Conservation (phyloP, 495 filamentous ascomycete genomes). For the Chaetomidium leptoderma region DNA sequence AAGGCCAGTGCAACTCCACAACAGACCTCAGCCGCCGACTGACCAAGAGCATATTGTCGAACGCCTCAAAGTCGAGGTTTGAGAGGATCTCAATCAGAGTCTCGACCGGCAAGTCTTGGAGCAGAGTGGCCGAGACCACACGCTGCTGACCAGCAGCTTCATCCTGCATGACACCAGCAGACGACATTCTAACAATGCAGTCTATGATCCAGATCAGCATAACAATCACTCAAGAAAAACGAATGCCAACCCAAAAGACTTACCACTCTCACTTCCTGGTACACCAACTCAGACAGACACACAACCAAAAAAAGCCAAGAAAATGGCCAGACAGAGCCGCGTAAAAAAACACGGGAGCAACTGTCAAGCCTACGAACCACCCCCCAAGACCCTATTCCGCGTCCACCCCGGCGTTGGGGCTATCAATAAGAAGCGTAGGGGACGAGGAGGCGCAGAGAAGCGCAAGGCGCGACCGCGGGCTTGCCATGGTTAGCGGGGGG, state of each 20-base stretch:
- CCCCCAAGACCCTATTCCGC: constrained; percentile 14
- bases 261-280: no score
- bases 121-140: neutral
- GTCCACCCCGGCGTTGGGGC: constrained; percentile 72
- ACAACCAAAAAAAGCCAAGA: no score
- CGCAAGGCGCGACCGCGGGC: no score
- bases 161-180: neutral
- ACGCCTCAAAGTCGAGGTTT: constrained; percentile 25
- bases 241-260: no score
- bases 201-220: no score
- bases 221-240: no score
- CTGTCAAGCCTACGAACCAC: neutral
- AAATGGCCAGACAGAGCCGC: neutral
- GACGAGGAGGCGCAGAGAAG: constrained; percentile 28
- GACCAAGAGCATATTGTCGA: constrained; percentile 23
- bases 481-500: no score
- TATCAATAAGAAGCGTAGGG: constrained; percentile 41
- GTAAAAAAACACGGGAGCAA: neutral
- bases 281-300: no score
- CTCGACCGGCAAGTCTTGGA: constrained; percentile 29
- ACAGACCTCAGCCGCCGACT: constrained; percentile 24
- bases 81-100: constrained; percentile 34
- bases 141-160: neutral
- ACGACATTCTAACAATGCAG: neutral
- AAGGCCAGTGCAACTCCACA: constrained; percentile 23